phyloP scores from a whole-genome alignment of 2,329 filamentous ascomycete species.

The Ceratocystis huliohia region DNA sequence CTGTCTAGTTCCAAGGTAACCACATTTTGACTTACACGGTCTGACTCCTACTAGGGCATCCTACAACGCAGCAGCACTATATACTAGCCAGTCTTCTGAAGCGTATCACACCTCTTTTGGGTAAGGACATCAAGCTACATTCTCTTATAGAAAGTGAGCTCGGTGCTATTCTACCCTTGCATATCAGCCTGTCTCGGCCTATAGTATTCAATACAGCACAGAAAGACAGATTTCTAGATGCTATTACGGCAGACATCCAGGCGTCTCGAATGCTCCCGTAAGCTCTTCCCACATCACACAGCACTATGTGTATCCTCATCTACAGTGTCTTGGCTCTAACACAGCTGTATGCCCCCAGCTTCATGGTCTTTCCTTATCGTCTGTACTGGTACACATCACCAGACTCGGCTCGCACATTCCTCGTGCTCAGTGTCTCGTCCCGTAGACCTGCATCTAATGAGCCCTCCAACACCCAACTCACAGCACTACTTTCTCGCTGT shows the following conservation, averaged over 20 bases:
- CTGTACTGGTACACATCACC: conserved; percentile 41
- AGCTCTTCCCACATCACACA: neutral
- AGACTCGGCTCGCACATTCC: conserved; percentile 63
- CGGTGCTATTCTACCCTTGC: conserved; percentile 64
- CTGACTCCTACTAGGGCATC: conserved; percentile 38
- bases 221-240: conserved; percentile 53
- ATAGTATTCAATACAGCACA: conserved; percentile 60
- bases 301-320: neutral
- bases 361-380: conserved; percentile 30
- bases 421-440: conserved; percentile 54
- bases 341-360: conserved; percentile 28
- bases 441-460: conserved; percentile 20
- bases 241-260: conserved; percentile 35
- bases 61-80: conserved; percentile 35
- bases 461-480: conserved; percentile 40
- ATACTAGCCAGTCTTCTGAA: conserved; percentile 35
- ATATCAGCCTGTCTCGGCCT: conserved; percentile 80
- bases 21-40: conserved; percentile 18
- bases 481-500: conserved; percentile 49
- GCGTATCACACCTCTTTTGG: conserved; percentile 27
- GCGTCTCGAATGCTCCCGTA: neutral
- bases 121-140: conserved; percentile 37
- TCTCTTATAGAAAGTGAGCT: conserved; percentile 67
- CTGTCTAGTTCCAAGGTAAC: neutral
- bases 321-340: conserved; percentile 24